phyloP scores from a whole-genome alignment of 202 grass and related monocot genomes.

The Setaria italica region DNA sequence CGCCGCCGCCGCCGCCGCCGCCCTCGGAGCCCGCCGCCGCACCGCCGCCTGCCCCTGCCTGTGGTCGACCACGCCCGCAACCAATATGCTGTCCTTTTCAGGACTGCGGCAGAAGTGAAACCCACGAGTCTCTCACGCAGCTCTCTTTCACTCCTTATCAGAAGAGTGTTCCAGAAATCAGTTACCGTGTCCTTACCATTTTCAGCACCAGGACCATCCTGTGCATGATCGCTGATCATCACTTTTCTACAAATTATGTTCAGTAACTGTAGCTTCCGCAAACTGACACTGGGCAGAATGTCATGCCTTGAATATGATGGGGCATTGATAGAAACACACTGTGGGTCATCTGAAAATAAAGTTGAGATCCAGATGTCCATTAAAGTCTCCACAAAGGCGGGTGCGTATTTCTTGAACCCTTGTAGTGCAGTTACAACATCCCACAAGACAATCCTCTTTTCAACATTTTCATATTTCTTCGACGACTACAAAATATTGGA shows the following conservation, averaged over 20 bases:
- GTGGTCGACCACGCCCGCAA: neutral
- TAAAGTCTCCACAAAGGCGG: constrained; percentile 59
- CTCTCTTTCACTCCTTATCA: constrained; percentile 70
- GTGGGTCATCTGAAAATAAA: no score
- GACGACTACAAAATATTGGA: constrained; percentile 75
- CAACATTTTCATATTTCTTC: constrained; percentile 69
- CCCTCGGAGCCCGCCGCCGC: no score
- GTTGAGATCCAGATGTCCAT: constrained; percentile 11
- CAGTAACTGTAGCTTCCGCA: constrained; percentile 72
- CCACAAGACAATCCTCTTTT: constrained; percentile 68
- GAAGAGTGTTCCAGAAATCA: constrained; percentile 71
- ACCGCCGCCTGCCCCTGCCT: no score
- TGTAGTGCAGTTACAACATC: constrained; percentile 68
- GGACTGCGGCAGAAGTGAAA: constrained; percentile 67
- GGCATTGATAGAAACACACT: constrained; percentile 45
- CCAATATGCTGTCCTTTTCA: constrained; percentile 40
- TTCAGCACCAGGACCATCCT: constrained; percentile 31
- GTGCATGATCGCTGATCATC: constrained; percentile 47
- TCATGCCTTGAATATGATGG: constrained; percentile 28
- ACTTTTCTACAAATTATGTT: constrained; percentile 86
- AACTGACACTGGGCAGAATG: constrained; percentile 57
- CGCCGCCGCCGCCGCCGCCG: no score
- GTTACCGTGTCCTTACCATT: constrained; percentile 30
- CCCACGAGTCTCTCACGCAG: constrained; percentile 65
- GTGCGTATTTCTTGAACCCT: constrained; percentile 61